These are phyloP conservation scores for Trichophyton verrucosum DNA, from an alignment of 2,329 filamentous ascomycete genomes.

Conservation along the genomic window DNA sequence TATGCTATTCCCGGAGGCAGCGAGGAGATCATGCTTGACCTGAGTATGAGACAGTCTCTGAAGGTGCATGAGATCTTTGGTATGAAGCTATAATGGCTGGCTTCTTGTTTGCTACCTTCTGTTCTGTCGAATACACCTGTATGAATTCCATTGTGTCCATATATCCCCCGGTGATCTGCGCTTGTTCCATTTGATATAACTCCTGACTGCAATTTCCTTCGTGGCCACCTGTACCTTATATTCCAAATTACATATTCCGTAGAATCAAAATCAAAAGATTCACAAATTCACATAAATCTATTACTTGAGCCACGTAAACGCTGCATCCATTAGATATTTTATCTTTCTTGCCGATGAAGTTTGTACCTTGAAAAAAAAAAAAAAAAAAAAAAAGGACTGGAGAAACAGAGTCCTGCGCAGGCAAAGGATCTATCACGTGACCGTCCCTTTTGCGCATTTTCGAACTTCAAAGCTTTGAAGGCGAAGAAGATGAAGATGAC, in stretches of 20 bases:
- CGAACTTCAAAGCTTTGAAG: neutral
- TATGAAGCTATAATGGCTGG: slow-evolving; percentile 67
- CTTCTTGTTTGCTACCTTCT: neutral
- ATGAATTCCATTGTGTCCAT: neutral
- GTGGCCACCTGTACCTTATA: neutral
- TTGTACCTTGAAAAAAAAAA: neutral
- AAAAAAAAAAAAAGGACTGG: neutral
- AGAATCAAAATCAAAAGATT: neutral
- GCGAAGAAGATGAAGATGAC: neutral
- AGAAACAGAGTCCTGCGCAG: neutral
- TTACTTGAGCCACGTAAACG: neutral
- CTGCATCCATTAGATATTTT: neutral
- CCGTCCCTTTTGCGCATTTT: neutral
- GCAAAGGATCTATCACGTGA: neutral
- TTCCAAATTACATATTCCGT: neutral
- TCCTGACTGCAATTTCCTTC: neutral
- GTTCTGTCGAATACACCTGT: neutral
- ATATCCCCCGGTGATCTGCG: neutral
- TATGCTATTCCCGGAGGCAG: slow-evolving; percentile 93
- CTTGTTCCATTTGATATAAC: neutral
- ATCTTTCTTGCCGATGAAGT: neutral
- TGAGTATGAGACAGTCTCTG: slow-evolving; percentile 84
- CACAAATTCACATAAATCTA: neutral
- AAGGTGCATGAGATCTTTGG: slow-evolving; percentile 80
- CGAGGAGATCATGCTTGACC: slow-evolving; percentile 97